Evolutionary conservation across 768 basidiomycete species (phyloP), one percentile per base, ranked within the genome.

Genomic region (Tylopilus felleus): DNA sequence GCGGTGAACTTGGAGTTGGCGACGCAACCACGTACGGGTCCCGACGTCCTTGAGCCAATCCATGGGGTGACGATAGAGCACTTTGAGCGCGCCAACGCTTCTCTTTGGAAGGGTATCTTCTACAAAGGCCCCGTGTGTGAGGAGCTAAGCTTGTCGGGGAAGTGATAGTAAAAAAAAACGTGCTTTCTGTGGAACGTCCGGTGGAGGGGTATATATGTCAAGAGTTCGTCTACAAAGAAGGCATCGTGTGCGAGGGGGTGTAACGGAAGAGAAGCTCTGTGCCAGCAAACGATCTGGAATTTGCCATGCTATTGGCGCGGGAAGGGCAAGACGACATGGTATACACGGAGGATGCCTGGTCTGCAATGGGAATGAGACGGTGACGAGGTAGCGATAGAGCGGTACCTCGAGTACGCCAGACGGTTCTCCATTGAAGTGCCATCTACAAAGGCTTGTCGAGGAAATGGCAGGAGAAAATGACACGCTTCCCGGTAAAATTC

Each of bases 401-500:
- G 77, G n/a, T n/a, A n/a, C 67, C 70, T 92, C 92, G 61, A 96
- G 61, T 2, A 86, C 31, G n/a, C 80, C 68, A n/a, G 0, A 72
- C 71, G 3, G 72, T 73, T 47, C 66, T 75, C 62, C 67, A 77
- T 38, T 66, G 68, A 40, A 71, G 63, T 51, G 13, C 81, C 85
- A 48, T 87, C 83, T 0, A 84, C 77, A 63, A 80, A 69, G 6
- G 71, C 83, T 96, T 95, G 73, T 99, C 96, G 0, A 95, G 96
- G 61, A 99, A 98, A 69, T 98, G 96, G 61, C 93, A 96, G 68
- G 98, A 98, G 71, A 98, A 98, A 19, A 98, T 86, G 29, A 96
- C 90, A 2, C 92, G 83, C n/a, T 83, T 90, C 21, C 76, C 76
- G 2, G 77, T 80, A 13, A 90, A 64, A 54, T 74, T 63, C 3